These are phyloP conservation scores for Pleurotus tuber-regium DNA, from an alignment of 768 basidiomycete genomes.

Conservation along the genomic window DNA sequence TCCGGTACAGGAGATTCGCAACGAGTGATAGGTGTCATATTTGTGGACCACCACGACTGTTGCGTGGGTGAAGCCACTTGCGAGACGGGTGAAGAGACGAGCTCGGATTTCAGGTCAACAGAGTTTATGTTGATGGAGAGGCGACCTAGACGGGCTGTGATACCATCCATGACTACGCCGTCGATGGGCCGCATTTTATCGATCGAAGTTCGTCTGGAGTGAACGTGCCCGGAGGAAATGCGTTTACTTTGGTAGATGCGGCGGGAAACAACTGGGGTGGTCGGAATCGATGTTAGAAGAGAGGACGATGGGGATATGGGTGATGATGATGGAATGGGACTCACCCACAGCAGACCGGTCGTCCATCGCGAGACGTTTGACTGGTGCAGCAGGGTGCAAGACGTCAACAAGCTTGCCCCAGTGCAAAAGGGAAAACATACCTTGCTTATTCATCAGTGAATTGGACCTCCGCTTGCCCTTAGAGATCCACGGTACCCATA, in stretches of 20 bases:
- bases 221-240: slow-evolving; percentile 16
- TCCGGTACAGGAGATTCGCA: slow-evolving; percentile 29
- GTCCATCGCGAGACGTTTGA: slow-evolving; percentile 17
- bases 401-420: too few relatives aligned
- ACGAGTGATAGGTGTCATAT: slow-evolving; percentile 12
- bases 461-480: slow-evolving; percentile 37
- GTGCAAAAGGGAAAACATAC: slow-evolving; percentile 18
- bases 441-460: slow-evolving; percentile 28
- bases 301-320: too few relatives aligned
- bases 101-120: slow-evolving; percentile 5
- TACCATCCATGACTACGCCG: not conserved
- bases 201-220: slow-evolving; percentile 20
- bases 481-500: slow-evolving; percentile 45
- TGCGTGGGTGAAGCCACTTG: not conserved
- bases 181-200: slow-evolving; percentile 15
- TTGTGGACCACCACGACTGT: not conserved
- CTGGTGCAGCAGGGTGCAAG: too few relatives aligned
- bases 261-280: slow-evolving; percentile 13
- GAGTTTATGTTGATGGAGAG: not conserved
- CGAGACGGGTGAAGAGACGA: not conserved
- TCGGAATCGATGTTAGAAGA: not conserved
- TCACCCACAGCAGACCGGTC: slow-evolving; percentile 15
- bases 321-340: too few relatives aligned
- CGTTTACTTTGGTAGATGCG: slow-evolving; percentile 27
- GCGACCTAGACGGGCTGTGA: not conserved